Base-by-base conservation (phyloP, 768 basidiomycete species). In the Tylopilus plumbeoviolaceoides region DNA sequence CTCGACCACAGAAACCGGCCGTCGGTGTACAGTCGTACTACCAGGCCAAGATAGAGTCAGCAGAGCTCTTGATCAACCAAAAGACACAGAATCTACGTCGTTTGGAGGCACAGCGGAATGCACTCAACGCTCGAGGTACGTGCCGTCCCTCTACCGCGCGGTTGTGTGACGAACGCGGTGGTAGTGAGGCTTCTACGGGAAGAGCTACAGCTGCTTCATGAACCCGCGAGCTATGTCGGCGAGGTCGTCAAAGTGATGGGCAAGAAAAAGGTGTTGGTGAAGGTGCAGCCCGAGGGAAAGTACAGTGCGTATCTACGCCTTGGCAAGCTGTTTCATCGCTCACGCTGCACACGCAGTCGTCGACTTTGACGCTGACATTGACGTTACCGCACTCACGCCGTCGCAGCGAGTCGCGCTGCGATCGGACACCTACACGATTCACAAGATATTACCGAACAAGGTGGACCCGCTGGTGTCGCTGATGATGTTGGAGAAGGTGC, bases 401-500 rank as follows among this genome's bases (percentile, higher is more conserved):
- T 84, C 89, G 7, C 82, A 93, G 36, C 94, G 95, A 50, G 89
- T 99, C 50, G 94, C 95, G 17, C 87, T 99, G 53, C 91, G 95
- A 45, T 95, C 94, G 53, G 95, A 98, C 69, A 91, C 85, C 4
- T 98, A 98, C 72, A 91, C 91, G 43, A 88, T 98, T 57, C 95
- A 98, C 80, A 93, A 91, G 71, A 90, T 98, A 61, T 77, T 98
- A 0, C 94, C 94, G 1, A 97, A 94, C 77, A 98, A 99, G 74
- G 89, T 98, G 63, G 97, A 98, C 71, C 95, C 97, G 5, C 85
- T 98, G 38, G 95, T 98, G 28, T 97, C 94, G 18, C 83, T 98
- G 57, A 98, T 98, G 97, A 98, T 98, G 95, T 95, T 98, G 11
- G 95, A 99, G 74, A 99, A 99, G 70, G 95, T 98, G 0, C 95